Evolutionary conservation across 1,284 basidiomycete genomes (phyloP), one percentile per base, ranked within the genome.

Genomic region (Cutaneotrichosporon cavernicola): DNA sequence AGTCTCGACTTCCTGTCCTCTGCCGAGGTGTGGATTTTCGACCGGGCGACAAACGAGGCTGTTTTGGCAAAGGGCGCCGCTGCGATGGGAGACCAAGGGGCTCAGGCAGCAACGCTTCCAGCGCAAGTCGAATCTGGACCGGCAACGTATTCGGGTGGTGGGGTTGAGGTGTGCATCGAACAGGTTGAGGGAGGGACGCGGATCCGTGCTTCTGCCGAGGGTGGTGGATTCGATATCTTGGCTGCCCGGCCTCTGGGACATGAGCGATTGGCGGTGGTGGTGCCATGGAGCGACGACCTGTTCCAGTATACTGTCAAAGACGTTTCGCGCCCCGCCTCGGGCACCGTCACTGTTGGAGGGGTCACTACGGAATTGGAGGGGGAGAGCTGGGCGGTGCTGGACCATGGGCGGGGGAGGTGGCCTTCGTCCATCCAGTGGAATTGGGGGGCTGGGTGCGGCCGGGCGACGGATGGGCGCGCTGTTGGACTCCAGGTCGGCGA

Each of bases 251-350:
- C 63, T 16, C 50, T 40, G 56, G 59, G 50, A n/a, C 43, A 26
- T 38, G 65, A 67, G 60, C 62, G 65, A 18, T 38, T 67, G 6
- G 65, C 62, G n/a, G 62, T 64, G 32, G 62, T 63, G 14, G 62
- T 66, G n/a, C 65, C 65, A 31, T 67, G 65, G 65, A 50, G 53
- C 30, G 60, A 64, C 18, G 38, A 38, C 1, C 40, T 64, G 52
- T 67, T 67, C 62, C 65, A 67, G 62, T 64, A 67, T 53, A 67
- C 65, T 0, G 62, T 67, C 50, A 67, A 67, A 53, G 62, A 67
- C 57, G 58, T 67, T 13, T 53, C 38, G 18, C 62, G 62, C 14
- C 65, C 62, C 22, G 62, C 65, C 6, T 49, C 52, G 16, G 65
- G 65, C 1, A 43, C 22, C 10, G 18, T 67, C 5, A 51, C 47